Percentiles rank a stretch among this genome's conserved stretches.
These are phyloP conservation scores for Hygrocybe punicea DNA, from an alignment of 768 basidiomycete genomes.

Conservation along the genomic window DNA sequence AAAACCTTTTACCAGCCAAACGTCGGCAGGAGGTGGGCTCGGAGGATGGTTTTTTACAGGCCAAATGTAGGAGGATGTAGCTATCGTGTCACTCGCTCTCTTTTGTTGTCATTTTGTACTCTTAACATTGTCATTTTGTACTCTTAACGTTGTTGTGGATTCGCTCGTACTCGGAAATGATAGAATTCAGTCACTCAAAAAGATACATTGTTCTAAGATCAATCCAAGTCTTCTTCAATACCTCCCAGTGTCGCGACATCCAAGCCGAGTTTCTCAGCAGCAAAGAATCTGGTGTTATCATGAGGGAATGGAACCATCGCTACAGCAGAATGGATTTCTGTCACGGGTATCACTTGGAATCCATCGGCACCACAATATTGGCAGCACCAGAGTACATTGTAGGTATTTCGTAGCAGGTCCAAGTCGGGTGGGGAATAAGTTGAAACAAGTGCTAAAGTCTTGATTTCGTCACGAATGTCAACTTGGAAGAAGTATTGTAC, in stretches of 20 bases:
- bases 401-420: conserved; percentile 7
- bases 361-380: not conserved
- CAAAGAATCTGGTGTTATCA: not conserved
- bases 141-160: no score
- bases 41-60: no score
- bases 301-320: conserved; percentile 9
- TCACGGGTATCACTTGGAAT: conserved; percentile 11
- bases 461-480: conserved; percentile 8
- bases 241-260: not conserved
- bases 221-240: no score
- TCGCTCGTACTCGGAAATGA: no score
- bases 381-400: conserved; percentile 1
- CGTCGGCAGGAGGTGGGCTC: no score
- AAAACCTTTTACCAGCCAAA: no score
- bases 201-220: not conserved
- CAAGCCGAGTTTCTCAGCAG: not conserved
- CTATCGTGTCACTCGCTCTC: no score
- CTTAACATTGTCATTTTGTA: no score
- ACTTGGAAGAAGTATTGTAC: conserved; percentile 20
- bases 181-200: no score
- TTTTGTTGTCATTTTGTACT: no score
- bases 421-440: conserved; percentile 6
- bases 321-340: conserved; percentile 9
- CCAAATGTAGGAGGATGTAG: no score
- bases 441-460: conserved; percentile 7